Percentiles rank a stretch among this genome's conserved stretches.
phyloP scores from a whole-genome alignment of 345 rosid species.

The Trapa incisa region DNA sequence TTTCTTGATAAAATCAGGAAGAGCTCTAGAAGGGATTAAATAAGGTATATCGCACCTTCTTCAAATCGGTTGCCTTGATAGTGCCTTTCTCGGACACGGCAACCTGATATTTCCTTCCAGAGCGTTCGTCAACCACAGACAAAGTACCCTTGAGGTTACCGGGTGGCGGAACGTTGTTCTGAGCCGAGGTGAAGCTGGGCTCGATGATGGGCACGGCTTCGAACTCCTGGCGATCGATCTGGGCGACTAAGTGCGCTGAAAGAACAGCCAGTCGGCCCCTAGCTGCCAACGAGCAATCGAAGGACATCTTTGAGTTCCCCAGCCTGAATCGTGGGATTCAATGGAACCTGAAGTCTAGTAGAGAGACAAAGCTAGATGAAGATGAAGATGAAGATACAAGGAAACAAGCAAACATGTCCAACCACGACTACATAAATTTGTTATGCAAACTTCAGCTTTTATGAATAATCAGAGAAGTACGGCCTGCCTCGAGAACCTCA shows the following conservation, averaged over 20 bases:
- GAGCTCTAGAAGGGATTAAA: not conserved
- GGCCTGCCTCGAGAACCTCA: too few relatives aligned
- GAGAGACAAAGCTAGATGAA: too few relatives aligned
- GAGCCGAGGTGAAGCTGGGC: conserved; percentile 41
- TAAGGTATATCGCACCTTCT: conserved; percentile 35
- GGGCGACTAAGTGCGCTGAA: conserved; percentile 39
- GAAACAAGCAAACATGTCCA: too few relatives aligned
- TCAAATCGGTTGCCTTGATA: conserved; percentile 66
- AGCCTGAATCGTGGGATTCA: not conserved
- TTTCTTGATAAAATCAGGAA: not conserved
- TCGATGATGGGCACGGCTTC: conserved; percentile 34
- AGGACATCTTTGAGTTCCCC: not conserved
- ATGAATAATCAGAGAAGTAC: too few relatives aligned
- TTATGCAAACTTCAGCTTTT: too few relatives aligned
- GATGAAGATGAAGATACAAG: too few relatives aligned
- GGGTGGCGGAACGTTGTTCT: conserved; percentile 22
- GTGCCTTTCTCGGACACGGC: conserved; percentile 58
- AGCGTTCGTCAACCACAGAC: conserved; percentile 64
- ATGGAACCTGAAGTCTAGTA: not conserved
- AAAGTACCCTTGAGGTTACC: conserved; percentile 42
- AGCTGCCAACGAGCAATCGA: conserved; percentile 21
- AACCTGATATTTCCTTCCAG: conserved; percentile 50
- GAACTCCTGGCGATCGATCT: conserved; percentile 6
- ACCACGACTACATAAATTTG: too few relatives aligned
- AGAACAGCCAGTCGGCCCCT: conserved; percentile 57